These are phyloP conservation scores for Lentinus brumalis DNA, from an alignment of 768 basidiomycete genomes.

Conservation along the genomic window DNA sequence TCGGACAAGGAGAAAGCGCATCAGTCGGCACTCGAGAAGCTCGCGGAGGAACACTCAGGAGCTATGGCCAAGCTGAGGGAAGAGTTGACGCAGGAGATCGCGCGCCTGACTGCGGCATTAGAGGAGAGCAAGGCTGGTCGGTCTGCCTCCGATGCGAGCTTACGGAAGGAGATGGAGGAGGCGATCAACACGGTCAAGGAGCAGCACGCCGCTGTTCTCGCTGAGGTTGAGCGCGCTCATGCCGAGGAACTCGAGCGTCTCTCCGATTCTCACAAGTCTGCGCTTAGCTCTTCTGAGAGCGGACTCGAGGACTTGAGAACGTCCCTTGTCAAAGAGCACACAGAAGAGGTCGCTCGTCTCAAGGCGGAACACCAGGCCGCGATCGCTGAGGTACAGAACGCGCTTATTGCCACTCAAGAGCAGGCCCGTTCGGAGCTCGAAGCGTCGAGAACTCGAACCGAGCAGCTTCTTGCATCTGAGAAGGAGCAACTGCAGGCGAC, in stretches of 20 bases:
- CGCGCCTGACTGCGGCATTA: conserved; percentile 47
- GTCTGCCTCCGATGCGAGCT: conserved; percentile 37
- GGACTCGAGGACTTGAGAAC: conserved; percentile 40
- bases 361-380: conserved; percentile 49
- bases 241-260: conserved; percentile 54
- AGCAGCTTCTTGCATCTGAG: conserved; percentile 45
- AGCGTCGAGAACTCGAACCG: conserved; percentile 35
- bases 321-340: conserved; percentile 43
- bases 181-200: conserved; percentile 50
- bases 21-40: conserved; percentile 52
- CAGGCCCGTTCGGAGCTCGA: conserved; percentile 36
- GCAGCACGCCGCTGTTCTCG: conserved; percentile 55
- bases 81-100: conserved; percentile 54
- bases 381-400: conserved; percentile 30
- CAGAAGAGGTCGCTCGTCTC: conserved; percentile 34
- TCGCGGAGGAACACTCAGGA: conserved; percentile 60
- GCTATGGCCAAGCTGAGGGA: conserved; percentile 53
- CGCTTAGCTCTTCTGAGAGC: conserved; percentile 32
- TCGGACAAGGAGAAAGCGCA: conserved; percentile 63
- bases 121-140: conserved; percentile 48
- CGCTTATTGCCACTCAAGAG: conserved; percentile 32
- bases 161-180: conserved; percentile 51
- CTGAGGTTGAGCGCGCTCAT: conserved; percentile 52
- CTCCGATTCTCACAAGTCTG: conserved; percentile 48
- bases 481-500: conserved; percentile 43